These are phyloP conservation scores for Hypoxylon sp. DNA, from an alignment of 2,329 filamentous ascomycete genomes.

Conservation along the genomic window DNA sequence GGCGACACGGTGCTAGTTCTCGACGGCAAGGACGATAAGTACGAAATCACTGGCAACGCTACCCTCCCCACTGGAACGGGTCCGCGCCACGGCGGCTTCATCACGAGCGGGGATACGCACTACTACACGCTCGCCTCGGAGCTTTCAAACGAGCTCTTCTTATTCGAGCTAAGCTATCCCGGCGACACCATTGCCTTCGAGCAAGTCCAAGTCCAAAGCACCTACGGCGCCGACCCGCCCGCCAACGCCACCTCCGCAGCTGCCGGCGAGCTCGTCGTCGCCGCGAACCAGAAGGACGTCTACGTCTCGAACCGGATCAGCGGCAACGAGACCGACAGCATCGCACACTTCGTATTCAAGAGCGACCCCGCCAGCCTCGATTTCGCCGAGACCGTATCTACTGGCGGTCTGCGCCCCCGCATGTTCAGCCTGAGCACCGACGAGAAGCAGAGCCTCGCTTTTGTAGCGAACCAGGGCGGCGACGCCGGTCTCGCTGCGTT, in stretches of 20 bases:
- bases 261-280: constrained; percentile 63
- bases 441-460: constrained; percentile 55
- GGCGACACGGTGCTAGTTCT: constrained; percentile 64
- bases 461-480: constrained; percentile 65
- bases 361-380: constrained; percentile 42
- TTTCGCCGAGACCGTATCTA: constrained; percentile 47
- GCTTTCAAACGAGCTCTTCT: constrained; percentile 61
- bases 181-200: constrained; percentile 57
- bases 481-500: constrained; percentile 60
- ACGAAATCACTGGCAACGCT: constrained; percentile 56
- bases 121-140: constrained; percentile 67
- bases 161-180: constrained; percentile 61
- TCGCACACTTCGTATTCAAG: constrained; percentile 62
- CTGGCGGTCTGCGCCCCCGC: constrained; percentile 58
- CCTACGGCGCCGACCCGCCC: constrained; percentile 58
- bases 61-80: constrained; percentile 60
- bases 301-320: constrained; percentile 68
- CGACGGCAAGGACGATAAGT: constrained; percentile 61
- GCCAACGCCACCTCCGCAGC: constrained; percentile 58
- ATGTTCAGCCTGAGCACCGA: constrained; percentile 62
- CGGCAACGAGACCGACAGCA: constrained; percentile 62
- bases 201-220: constrained; percentile 58
- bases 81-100: constrained; percentile 67
- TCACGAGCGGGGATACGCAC: constrained; percentile 56
- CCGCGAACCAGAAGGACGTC: constrained; percentile 60